Conservation (phyloP, 2,329 filamentous ascomycete genomes). For the Alternaria hordeiaustralica region DNA sequence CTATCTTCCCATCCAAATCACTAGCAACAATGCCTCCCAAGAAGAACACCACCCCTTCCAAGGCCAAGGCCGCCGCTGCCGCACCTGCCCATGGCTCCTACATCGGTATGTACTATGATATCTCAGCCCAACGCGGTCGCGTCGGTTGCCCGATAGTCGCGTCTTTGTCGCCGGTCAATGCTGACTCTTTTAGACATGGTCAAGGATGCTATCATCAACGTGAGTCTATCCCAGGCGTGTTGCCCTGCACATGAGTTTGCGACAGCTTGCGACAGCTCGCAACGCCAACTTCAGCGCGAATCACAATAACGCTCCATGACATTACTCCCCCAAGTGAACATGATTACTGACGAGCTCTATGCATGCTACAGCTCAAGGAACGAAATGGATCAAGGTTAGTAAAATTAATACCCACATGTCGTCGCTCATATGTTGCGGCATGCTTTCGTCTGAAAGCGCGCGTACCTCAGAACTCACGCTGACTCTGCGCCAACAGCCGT, state of each 20-base stretch:
- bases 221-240: conserved; percentile 66
- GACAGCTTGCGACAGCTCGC: conserved; percentile 23
- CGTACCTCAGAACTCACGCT: conserved; percentile 35
- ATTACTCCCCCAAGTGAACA: conserved; percentile 11
- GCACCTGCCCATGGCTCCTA: conserved; percentile 68
- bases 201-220: conserved; percentile 73
- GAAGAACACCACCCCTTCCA: conserved; percentile 62
- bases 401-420: conserved; percentile 31
- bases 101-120: conserved; percentile 63
- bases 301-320: conserved; percentile 27
- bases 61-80: conserved; percentile 64
- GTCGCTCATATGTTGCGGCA: conserved; percentile 33
- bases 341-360: conserved; percentile 57
- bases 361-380: conserved; percentile 67
- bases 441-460: conserved; percentile 31
- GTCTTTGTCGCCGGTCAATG: conserved; percentile 60
- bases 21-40: conserved; percentile 68
- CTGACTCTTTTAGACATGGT: conserved; percentile 71
- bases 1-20: conserved; percentile 33
- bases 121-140: conserved; percentile 57
- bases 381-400: conserved; percentile 73
- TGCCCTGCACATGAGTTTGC: conserved; percentile 38
- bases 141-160: conserved; percentile 43
- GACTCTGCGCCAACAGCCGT: conserved; percentile 59
- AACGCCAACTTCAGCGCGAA: conserved; percentile 45